These are phyloP conservation scores for Thermomucor indicae-seudaticae DNA, from an alignment of 371 early-diverging fungal species.

Conservation along the genomic window DNA sequence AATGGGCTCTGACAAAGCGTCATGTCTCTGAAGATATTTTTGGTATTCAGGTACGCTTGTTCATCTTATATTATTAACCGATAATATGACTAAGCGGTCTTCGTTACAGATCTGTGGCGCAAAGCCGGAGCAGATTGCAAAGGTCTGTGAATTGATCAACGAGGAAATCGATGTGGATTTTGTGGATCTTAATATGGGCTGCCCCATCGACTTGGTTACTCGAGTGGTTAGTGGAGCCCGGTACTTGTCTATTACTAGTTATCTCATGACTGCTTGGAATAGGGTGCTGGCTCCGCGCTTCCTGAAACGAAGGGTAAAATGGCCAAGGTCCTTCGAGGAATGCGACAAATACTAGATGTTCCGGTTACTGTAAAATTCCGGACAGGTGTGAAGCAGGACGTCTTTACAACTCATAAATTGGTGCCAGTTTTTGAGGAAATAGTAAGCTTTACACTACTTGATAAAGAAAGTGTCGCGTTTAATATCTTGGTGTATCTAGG, in stretches of 20 bases:
- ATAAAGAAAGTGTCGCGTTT: neutral
- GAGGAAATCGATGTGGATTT: constrained; percentile 79
- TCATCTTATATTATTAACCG: neutral
- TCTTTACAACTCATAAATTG: constrained; percentile 71
- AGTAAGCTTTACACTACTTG: constrained; percentile 37
- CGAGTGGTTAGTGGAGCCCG: too few relatives aligned
- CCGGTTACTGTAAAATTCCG: constrained; percentile 93
- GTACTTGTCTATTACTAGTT: too few relatives aligned
- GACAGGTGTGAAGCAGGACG: constrained; percentile 69
- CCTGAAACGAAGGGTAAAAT: constrained; percentile 66
- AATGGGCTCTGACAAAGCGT: constrained; percentile 87
- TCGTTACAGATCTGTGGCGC: constrained; percentile 55
- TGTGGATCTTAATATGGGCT: constrained; percentile 94
- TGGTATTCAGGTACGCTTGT: constrained; percentile 70
- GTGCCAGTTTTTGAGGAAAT: constrained; percentile 62
- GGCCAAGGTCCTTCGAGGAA: constrained; percentile 72
- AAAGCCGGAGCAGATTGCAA: constrained; percentile 60
- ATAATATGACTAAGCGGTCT: neutral
- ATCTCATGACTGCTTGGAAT: too few relatives aligned
- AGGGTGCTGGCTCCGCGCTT: constrained; percentile 87
- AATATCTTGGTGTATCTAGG: constrained; percentile 16
- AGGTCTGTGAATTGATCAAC: constrained; percentile 70
- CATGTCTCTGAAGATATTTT: constrained; percentile 90
- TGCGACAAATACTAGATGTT: constrained; percentile 64
- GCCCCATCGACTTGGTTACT: constrained; percentile 92